Base-by-base conservation (phyloP, 257 asterid species). In the Linderniella brevidens region DNA sequence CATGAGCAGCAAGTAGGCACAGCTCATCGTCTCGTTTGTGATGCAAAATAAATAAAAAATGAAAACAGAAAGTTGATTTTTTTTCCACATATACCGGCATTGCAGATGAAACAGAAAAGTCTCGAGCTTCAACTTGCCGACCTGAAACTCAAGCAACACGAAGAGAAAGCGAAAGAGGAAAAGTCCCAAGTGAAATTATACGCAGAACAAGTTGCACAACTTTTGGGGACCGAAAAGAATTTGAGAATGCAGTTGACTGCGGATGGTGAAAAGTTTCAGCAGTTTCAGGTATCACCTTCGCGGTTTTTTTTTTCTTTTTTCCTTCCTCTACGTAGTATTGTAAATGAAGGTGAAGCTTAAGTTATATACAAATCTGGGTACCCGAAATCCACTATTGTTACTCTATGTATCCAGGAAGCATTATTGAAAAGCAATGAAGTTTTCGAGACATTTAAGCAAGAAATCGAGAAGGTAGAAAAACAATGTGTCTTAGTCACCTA, bases 221-320 rank as follows among this genome's bases (percentile, higher is more conserved):
- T 85, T 49, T 63, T 90, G 57, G 72, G 78, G 41, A 90, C 99
- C 15, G 99, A 90, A 73, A 85, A 85, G 70, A 90, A 77, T 73
- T 73, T 90, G 77, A 78, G 96, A 76, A 59, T 71, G 59, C 99
- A 90, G 64, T 59, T 90, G 65, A 82, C 94, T 36, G 86, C 92
- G 35, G 99, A 90, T 50, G 94, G 99, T 46, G 99, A 85, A 67
- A 90, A 90, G 70, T 90, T 90, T 75, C 96, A 85, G 60, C 94
- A 85, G 47, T 90, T 90, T 66, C 99, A 90, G 96, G 99, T 81
- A 50, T 7, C 3, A 16, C 7, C 14, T 46, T 1, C 11, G 3
- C 9, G 3, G 14, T n/a, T n/a, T n/a, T n/a, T n/a, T n/a, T n/a
- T n/a, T n/a, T n/a, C n/a, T n/a, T 17, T 45, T n/a, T 7, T 5